Conservation (phyloP, 768 basidiomycete genomes). For the Boletus sp. region DNA sequence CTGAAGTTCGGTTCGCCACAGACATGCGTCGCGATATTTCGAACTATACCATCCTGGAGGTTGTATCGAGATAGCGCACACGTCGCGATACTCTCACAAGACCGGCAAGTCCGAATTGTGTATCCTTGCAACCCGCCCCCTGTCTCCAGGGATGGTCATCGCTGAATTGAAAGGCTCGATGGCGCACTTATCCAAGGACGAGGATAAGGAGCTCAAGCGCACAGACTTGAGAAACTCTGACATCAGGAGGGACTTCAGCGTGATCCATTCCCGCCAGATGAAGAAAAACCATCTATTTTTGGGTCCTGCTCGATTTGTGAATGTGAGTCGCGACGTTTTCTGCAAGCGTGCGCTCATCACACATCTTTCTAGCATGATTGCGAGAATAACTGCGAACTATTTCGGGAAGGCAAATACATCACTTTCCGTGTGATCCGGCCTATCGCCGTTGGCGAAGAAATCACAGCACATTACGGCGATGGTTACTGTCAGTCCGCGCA, state of each 20-base stretch:
- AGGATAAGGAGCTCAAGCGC: slow-evolving; percentile 83
- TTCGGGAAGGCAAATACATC: slow-evolving; percentile 86
- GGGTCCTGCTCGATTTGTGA: slow-evolving; percentile 90
- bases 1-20: slow-evolving; percentile 36
- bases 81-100: slow-evolving; percentile 80
- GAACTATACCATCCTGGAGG: slow-evolving; percentile 83
- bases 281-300: slow-evolving; percentile 91
- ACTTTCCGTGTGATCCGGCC: slow-evolving; percentile 81
- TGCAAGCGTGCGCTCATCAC: neutral
- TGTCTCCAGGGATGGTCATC: slow-evolving; percentile 69
- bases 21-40: slow-evolving; percentile 86
- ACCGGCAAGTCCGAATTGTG: slow-evolving; percentile 90
- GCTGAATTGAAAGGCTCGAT: slow-evolving; percentile 89
- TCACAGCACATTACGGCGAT: slow-evolving; percentile 88
- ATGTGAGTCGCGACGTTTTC: slow-evolving; percentile 51
- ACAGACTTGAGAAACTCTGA: slow-evolving; percentile 68
- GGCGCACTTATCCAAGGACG: slow-evolving; percentile 83
- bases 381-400: slow-evolving; percentile 84
- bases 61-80: slow-evolving; percentile 85
- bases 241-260: slow-evolving; percentile 85
- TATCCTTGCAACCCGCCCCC: slow-evolving; percentile 75
- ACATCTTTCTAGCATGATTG: slow-evolving; percentile 70
- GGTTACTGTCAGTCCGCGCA: slow-evolving; percentile 71
- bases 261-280: slow-evolving; percentile 88
- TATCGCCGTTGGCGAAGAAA: slow-evolving; percentile 80